Base-by-base conservation (phyloP, 768 basidiomycete genomes). In the Coprinopsis strossmayeri region DNA sequence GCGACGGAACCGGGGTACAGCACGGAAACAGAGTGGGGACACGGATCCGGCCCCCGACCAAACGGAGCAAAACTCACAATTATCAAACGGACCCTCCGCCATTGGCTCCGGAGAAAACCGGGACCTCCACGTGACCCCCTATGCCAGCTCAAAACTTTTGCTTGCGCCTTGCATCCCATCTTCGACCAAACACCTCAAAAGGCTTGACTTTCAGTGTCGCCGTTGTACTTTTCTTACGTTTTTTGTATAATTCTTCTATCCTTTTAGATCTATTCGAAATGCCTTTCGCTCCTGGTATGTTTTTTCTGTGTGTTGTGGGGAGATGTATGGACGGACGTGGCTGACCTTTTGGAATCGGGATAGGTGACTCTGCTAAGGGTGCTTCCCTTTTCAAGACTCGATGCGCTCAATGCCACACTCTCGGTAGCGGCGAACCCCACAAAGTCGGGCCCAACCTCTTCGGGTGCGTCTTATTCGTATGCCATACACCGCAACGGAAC, bases 351-450 rank as follows among this genome's bases (percentile, higher is more conserved):
- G 30, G 30, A 32, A 32, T 32, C 15, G 24, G 45, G 40, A 10
- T 57, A 68, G 94, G 94, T 82, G 90, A 96, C 73, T 67, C 86
- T 61, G 60, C 60, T 49, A 96, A 94, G 79, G 94, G 94, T 70
- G 93, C 94, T 64, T 72, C 75, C 63, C 86, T 96, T 67, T 97
- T 97, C 86, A 95, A 93, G 77, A 93, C 92, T 52, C 87, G 93
- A 50, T 93, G 89, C 61, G 84, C 87, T 34, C 91, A 96, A 65
- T 97, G 94, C 72, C 94, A 97, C 68, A 96, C 91, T 54, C 67
- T 88, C 54, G 88, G 71, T 48, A 73, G 77, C 57, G 82, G 84
- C 48, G 90, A 82, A 59, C 74, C 81, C 34, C 76, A 92, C 74
- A 90, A 89, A 68, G 92, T 97, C 51, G 95, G 95, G 49, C 95